phyloP scores from a whole-genome alignment of 768 basidiomycete genomes.

The Trametes cubensis region DNA sequence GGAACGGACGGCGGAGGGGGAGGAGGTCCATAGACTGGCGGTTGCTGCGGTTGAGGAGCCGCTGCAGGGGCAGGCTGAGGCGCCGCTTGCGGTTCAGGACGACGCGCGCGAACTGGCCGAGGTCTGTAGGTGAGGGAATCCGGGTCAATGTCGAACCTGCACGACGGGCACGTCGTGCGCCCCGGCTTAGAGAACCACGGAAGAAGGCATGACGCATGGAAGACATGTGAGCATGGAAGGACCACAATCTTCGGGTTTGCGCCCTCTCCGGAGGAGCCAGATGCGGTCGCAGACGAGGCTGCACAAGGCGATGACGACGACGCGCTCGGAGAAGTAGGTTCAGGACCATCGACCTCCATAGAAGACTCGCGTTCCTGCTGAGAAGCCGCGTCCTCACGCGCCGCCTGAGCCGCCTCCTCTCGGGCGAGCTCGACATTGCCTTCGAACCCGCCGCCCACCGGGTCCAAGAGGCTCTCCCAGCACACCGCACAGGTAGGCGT shows the following conservation, averaged over 20 bases:
- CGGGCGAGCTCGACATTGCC: slow-evolving; percentile 18
- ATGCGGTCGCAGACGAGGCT: slow-evolving; percentile 8
- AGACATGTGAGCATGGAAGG: slow-evolving; percentile 81
- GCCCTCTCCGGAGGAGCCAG: slow-evolving; percentile 20
- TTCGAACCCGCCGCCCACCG: slow-evolving; percentile 42
- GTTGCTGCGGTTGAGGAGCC: slow-evolving; percentile 8
- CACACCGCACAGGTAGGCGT: slow-evolving; percentile 69
- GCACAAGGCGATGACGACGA: slow-evolving; percentile 20
- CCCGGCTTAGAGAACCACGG: slow-evolving; percentile 83
- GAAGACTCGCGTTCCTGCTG: slow-evolving; percentile 16
- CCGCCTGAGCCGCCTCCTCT: slow-evolving; percentile 17
- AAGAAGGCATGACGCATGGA: slow-evolving; percentile 75
- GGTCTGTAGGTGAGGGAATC: slow-evolving; percentile 60
- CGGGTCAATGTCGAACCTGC: slow-evolving; percentile 82
- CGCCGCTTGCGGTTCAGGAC: slow-evolving; percentile 2
- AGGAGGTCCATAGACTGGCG: slow-evolving; percentile 4
- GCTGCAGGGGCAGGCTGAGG: slow-evolving; percentile 6
- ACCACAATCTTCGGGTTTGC: slow-evolving; percentile 53
- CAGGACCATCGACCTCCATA: slow-evolving; percentile 21
- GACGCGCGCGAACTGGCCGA: slow-evolving; percentile 17
- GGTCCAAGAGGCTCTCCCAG: slow-evolving; percentile 66
- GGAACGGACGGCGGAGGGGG: slow-evolving; percentile 10
- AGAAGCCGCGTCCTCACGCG: slow-evolving; percentile 16
- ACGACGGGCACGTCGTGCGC: slow-evolving; percentile 83
- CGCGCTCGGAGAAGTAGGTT: slow-evolving; percentile 2